Evolutionary conservation across 148 eudicot genomes (phyloP), one percentile per base, ranked within the genome.

Genomic region (Dianthus caryophyllus): DNA sequence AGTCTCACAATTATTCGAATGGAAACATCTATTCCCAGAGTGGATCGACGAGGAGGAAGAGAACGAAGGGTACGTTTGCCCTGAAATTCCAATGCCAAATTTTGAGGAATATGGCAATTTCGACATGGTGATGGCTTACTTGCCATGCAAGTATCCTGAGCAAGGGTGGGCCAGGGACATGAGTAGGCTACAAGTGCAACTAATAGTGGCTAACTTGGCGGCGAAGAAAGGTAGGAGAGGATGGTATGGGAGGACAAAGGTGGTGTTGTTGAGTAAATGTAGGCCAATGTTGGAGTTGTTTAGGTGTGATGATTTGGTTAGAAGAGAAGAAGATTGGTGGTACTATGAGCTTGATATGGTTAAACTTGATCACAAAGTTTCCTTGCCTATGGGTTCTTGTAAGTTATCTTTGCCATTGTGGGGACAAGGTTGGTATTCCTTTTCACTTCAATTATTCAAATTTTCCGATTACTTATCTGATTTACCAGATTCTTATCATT

Each of bases 41-140:
- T 94, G 97, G 97, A 86, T 94, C 2, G 98, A 94, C 22, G 98
- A 94, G 69, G 98, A 94, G 13, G 84, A 94, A 68, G 97, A 94
- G 50, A 77, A 75, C 8, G 90, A 90, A 29, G 83, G 88, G 0
- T 77, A 74, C 30, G 16, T 58, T 7, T 94, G 98, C 67, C 98
- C 98, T 10, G 87, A 90, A 62, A 83, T 94, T 7, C 98, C 95
- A 0, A 86, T 88, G 90, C 96, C 98, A 5, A 54, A 73, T 0
- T 78, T 69, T 10, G 83, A 86, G 2, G 49, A 71, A 5, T 78
- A 76, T 27, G 81, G 73, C 0, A 66, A 73, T 18, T 30, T 94
- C 68, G 98, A 90, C 71, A 38, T 83, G 73, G 75, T 94, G 0
- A 86, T 94, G 39, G 96, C 81, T 7, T 86, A 88, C 46, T 30